Evolutionary conservation across 805 yeast species (phyloP).

Genomic region (Hyphopichia homilentoma): DNA sequence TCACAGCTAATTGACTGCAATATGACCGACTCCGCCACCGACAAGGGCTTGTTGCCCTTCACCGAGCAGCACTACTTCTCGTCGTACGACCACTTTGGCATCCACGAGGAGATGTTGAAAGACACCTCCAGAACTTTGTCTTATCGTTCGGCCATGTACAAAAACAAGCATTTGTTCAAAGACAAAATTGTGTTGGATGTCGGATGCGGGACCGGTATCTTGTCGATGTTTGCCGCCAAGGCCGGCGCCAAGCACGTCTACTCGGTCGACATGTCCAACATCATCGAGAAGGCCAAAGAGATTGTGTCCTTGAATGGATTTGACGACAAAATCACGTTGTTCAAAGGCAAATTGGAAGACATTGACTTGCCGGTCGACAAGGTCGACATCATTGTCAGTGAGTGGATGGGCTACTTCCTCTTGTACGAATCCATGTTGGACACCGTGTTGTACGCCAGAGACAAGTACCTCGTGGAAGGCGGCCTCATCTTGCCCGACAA

Average conservation of each 20-base stretch:
- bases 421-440: slow-evolving; percentile 97
- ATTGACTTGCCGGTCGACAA: slow-evolving; percentile 77
- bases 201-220: slow-evolving; percentile 98
- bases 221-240: slow-evolving; percentile 96
- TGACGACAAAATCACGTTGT: slow-evolving; percentile 76
- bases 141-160: slow-evolving; percentile 87
- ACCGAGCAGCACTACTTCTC: slow-evolving; percentile 91
- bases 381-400: slow-evolving; percentile 93
- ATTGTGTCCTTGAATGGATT: slow-evolving; percentile 83
- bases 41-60: slow-evolving; percentile 58
- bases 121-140: slow-evolving; percentile 90
- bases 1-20: too few relatives aligned
- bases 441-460: slow-evolving; percentile 92
- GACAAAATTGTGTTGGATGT: slow-evolving; percentile 94
- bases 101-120: slow-evolving; percentile 98
- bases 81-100: slow-evolving; percentile 95
- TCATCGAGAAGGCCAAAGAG: slow-evolving; percentile 93
- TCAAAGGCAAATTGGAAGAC: slow-evolving; percentile 94
- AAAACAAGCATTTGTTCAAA: slow-evolving; percentile 83
- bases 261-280: slow-evolving; percentile 96
- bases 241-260: slow-evolving; percentile 99
- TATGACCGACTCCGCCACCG: slow-evolving; percentile 72
- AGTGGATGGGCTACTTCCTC: slow-evolving; percentile 99
- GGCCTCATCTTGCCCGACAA: slow-evolving; percentile 95
- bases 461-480: slow-evolving; percentile 72